Evolutionary conservation across 2,329 filamentous ascomycete species (phyloP).

Genomic region (Cladophialophora immunda): DNA sequence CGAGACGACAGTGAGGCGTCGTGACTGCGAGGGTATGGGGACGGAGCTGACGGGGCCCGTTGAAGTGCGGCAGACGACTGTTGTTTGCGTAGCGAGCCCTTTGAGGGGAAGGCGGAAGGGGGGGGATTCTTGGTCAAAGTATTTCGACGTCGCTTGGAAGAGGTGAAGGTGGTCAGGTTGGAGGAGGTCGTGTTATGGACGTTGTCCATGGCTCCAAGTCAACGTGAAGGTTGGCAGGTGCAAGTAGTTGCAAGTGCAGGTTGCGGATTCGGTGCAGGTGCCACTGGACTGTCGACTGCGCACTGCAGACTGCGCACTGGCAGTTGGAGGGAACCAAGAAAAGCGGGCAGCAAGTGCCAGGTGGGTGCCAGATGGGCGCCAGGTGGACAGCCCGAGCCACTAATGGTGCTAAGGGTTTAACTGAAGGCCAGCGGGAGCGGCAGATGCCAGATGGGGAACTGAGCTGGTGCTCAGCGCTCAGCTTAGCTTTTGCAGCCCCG

Average conservation of each 20-base stretch:
- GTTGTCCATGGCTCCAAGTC: slow-evolving; percentile 32
- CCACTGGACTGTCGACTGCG: not conserved
- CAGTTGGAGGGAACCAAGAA: slow-evolving; percentile 2
- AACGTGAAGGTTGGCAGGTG: slow-evolving; percentile 20
- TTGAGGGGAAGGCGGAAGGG: slow-evolving; percentile 47
- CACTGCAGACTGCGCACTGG: not conserved
- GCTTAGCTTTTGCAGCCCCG: not conserved
- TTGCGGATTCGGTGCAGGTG: slow-evolving; percentile 18
- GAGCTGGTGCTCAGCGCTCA: not conserved
- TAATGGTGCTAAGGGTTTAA: slow-evolving; percentile 2
- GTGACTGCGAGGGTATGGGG: slow-evolving; percentile 52
- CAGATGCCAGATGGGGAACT: slow-evolving; percentile 3
- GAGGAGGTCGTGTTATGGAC: slow-evolving; percentile 24
- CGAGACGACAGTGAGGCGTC: slow-evolving; percentile 42
- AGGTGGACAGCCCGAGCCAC: not conserved
- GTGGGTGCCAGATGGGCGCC: not conserved
- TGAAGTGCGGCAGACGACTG: slow-evolving; percentile 55
- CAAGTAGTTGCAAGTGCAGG: slow-evolving; percentile 18
- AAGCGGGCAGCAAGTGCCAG: slow-evolving; percentile 10
- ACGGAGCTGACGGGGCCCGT: slow-evolving; percentile 57
- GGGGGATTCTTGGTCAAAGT: slow-evolving; percentile 52
- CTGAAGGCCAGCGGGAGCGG: not conserved
- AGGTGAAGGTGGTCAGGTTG: slow-evolving; percentile 28
- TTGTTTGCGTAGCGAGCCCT: slow-evolving; percentile 52
- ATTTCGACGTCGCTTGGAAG: slow-evolving; percentile 37